Evolutionary conservation across 164 flowering plant genomes (phyloP).

Genomic region (Akebia trifoliata): DNA sequence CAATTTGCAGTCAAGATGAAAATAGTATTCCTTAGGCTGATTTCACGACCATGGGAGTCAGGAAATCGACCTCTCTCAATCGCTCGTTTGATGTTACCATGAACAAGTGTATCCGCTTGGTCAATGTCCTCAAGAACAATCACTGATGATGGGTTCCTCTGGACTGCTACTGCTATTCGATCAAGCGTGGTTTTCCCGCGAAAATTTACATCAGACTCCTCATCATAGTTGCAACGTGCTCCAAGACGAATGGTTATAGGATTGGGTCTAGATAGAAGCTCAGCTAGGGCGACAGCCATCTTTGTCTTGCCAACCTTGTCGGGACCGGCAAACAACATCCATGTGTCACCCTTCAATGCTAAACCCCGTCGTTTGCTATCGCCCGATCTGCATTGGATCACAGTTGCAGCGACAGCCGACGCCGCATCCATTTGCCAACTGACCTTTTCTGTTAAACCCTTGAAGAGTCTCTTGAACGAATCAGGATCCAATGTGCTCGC

Average conservation of each 20-base stretch:
- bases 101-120: slow-evolving; percentile 63
- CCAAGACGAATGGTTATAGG: slow-evolving; percentile 63
- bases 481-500: slow-evolving; percentile 50
- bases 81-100: slow-evolving; percentile 71
- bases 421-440: slow-evolving; percentile 97
- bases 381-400: slow-evolving; percentile 59
- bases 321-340: slow-evolving; percentile 83
- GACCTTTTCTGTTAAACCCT: slow-evolving; percentile 65
- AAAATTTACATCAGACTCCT: slow-evolving; percentile 34
- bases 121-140: slow-evolving; percentile 76
- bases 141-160: slow-evolving; percentile 74
- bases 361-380: slow-evolving; percentile 43
- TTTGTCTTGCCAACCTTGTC: slow-evolving; percentile 84
- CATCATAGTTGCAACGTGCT: slow-evolving; percentile 34
- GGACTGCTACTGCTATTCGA: slow-evolving; percentile 70
- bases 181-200: slow-evolving; percentile 88
- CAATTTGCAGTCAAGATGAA: slow-evolving; percentile 76
- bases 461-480: slow-evolving; percentile 71
- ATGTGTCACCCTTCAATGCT: slow-evolving; percentile 64
- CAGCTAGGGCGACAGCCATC: slow-evolving; percentile 79
- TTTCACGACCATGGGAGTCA: slow-evolving; percentile 92
- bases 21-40: slow-evolving; percentile 66
- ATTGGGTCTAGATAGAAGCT: slow-evolving; percentile 41
- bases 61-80: slow-evolving; percentile 74
- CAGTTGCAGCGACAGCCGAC: slow-evolving; percentile 55